These are phyloP conservation scores for Trichoderma simmonsii DNA, from an alignment of 2,329 filamentous ascomycete species.

Conservation along the genomic window DNA sequence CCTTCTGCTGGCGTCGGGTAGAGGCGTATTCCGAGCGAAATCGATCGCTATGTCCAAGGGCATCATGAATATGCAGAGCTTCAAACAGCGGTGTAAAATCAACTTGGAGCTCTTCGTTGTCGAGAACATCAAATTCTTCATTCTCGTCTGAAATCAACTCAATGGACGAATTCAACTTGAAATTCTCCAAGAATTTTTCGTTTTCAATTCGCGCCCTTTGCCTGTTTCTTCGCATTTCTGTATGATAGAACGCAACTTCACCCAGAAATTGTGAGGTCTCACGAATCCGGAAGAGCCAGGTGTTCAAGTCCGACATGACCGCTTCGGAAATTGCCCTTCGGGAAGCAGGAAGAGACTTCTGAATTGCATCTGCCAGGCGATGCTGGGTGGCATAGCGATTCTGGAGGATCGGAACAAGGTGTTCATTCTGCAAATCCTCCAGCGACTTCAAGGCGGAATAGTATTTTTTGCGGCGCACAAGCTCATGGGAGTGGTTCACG, in stretches of 20 bases:
- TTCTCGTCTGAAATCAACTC: constrained; percentile 93
- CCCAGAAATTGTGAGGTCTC: constrained; percentile 95
- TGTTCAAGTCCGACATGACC: constrained; percentile 95
- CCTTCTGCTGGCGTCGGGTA: constrained; percentile 86
- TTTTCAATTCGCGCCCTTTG: constrained; percentile 80
- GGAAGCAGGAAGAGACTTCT: constrained; percentile 89
- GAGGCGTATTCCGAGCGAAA: constrained; percentile 90
- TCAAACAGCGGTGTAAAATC: constrained; percentile 95
- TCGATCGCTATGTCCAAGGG: constrained; percentile 85
- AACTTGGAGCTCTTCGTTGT: constrained; percentile 92
- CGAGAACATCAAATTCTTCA: constrained; percentile 91
- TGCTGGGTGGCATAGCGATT: constrained; percentile 91
- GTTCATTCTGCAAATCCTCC: constrained; percentile 94
- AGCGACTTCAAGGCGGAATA: constrained; percentile 91
- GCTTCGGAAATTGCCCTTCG: constrained; percentile 92
- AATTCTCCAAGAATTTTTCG: constrained; percentile 71
- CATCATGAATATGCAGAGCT: constrained; percentile 93
- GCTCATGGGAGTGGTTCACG: constrained; percentile 90
- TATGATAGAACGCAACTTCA: constrained; percentile 95
- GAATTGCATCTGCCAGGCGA: constrained; percentile 91
- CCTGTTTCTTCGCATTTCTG: constrained; percentile 76
- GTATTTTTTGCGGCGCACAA: constrained; percentile 89
- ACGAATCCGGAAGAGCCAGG: constrained; percentile 90
- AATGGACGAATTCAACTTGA: constrained; percentile 92
- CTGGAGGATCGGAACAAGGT: constrained; percentile 68